These are phyloP conservation scores for Nepenthes alata DNA, from an alignment of 179 eudicot species.

Conservation along the genomic window DNA sequence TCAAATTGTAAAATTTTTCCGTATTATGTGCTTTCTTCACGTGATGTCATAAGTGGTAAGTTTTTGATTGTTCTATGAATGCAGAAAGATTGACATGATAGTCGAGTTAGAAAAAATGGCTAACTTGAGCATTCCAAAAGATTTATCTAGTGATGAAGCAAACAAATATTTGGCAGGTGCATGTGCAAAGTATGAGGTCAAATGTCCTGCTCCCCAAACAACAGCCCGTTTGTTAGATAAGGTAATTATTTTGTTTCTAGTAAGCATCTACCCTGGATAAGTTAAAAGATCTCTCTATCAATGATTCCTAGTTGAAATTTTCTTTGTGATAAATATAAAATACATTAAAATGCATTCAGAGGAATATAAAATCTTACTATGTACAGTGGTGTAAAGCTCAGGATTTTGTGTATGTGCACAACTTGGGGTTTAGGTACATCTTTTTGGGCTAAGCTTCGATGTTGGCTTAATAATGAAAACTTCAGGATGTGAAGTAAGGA, in stretches of 20 bases:
- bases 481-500: too few species aligned
- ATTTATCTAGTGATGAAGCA: slow-evolving; percentile 64
- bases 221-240: slow-evolving; percentile 79
- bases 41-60: background rate
- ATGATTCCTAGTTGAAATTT: too few species aligned
- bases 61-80: slow-evolving; percentile 5
- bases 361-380: too few species aligned
- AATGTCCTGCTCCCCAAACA: slow-evolving; percentile 93
- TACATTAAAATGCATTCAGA: too few species aligned
- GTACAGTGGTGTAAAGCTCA: too few species aligned
- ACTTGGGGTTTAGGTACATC: too few species aligned
- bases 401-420: too few species aligned
- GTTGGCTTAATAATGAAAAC: too few species aligned
- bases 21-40: background rate
- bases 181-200: slow-evolving; percentile 62
- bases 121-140: slow-evolving; percentile 77
- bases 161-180: slow-evolving; percentile 65
- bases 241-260: slow-evolving; percentile 22
- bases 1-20: background rate
- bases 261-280: too few species aligned
- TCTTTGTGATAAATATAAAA: too few species aligned
- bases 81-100: slow-evolving; percentile 90
- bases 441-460: too few species aligned
- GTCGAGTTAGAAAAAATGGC: slow-evolving; percentile 78
- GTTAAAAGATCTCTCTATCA: too few species aligned